phyloP scores from a whole-genome alignment of 768 basidiomycete species.

The Amanita inopinata region DNA sequence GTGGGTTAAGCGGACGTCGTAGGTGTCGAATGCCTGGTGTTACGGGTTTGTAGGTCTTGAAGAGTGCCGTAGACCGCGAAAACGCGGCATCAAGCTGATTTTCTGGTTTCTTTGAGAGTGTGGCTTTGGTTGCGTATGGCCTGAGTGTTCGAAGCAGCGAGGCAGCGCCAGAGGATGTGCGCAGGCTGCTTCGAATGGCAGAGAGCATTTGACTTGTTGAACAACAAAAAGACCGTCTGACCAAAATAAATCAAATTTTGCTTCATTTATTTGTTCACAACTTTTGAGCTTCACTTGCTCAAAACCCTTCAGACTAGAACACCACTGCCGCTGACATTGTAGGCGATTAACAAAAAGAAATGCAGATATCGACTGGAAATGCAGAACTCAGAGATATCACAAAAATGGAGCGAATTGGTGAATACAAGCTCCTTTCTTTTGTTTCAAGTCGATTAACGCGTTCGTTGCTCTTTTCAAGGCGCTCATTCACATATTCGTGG shows the following conservation, averaged over 20 bases:
- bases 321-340: no score
- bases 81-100: slow-evolving; percentile 28
- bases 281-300: no score
- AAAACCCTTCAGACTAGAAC: no score
- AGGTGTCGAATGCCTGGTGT: slow-evolving; percentile 84
- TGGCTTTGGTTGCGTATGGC: not conserved
- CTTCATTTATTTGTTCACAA: no score
- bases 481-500: slow-evolving; percentile 95
- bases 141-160: not conserved
- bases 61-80: slow-evolving; percentile 44
- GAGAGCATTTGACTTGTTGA: not conserved
- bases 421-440: slow-evolving; percentile 9
- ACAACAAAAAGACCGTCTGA: not conserved
- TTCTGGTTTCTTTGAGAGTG: not conserved
- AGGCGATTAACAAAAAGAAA: no score
- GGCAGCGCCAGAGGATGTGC: not conserved
- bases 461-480: slow-evolving; percentile 33
- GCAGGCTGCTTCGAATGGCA: slow-evolving; percentile 4
- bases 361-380: slow-evolving; percentile 69
- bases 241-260: no score
- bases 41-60: slow-evolving; percentile 87
- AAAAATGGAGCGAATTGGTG: slow-evolving; percentile 90
- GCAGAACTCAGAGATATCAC: slow-evolving; percentile 80
- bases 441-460: slow-evolving; percentile 9
- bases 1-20: slow-evolving; percentile 68